Evolutionary conservation across 352 stramenopile genomes (phyloP), one percentile per base, ranked within the genome.

Genomic region (Phytopythium chamaehyphon): DNA sequence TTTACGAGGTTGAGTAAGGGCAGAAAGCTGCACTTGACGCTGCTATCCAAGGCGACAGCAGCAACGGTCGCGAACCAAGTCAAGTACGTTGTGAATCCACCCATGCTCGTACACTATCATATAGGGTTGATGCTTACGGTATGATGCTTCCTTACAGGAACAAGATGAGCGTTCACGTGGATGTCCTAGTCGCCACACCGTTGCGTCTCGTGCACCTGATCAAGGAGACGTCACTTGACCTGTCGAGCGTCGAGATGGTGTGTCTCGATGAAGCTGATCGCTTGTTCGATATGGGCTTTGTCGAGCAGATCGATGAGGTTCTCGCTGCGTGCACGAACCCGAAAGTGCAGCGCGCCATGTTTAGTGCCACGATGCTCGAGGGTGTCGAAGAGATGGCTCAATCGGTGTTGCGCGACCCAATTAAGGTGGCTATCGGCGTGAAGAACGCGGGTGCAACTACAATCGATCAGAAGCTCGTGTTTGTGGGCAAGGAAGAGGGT

Each of bases 261-360:
- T 96, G 98, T 39, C 68, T 99, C 15, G 97, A 99, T 71, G 98
- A 99, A 78, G 97, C 95, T 12, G 98, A 99, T 73, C 93, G 97
- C 57, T 73, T 99, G 8, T 95, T 99, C 37, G 97, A 99, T 52
- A 82, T 96, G 71, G 90, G 85, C 33, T 98, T 99, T 61, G 70
- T 98, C 19, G 77, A 93, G 54, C 97, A 99, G 71, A 96, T 99
- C 48, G 97, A 99, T 69, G 88, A 96, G 40, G 92, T 99, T 56
- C 88, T 99, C 28, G 82, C 84, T 26, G 78, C 90, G 9, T 95
- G 97, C 50, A 90, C 91, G 24, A 57, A 91, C 47, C 74, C 77
- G 31, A 83, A 84, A 21, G 62, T 96, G 22, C 94, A 98, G 64
- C 93, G 97, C 24, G 88, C 88, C 33, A 88, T 99, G 61, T 99